Percentiles rank a stretch among this genome's conserved stretches.
phyloP scores from a whole-genome alignment of 2,329 filamentous ascomycete genomes.

The Colletotrichum caudatum region DNA sequence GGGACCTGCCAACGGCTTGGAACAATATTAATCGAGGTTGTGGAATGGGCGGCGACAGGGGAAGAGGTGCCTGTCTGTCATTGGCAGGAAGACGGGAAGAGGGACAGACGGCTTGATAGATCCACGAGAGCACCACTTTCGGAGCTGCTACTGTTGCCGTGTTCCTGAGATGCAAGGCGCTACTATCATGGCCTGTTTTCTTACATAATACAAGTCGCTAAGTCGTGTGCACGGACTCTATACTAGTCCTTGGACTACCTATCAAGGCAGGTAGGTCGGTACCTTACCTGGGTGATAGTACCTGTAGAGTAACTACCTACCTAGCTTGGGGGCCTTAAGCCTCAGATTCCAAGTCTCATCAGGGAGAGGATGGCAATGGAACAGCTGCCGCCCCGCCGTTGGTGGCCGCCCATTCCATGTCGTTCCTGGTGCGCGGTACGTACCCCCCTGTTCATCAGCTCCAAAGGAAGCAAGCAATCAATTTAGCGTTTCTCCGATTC shows the following conservation, averaged over 20 bases:
- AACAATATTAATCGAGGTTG: conserved; percentile 31
- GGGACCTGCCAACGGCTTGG: conserved; percentile 26
- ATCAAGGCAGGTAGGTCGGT: too few relatives aligned
- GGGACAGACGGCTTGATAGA: not conserved
- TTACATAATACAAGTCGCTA: not conserved
- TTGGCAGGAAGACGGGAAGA: conserved; percentile 4
- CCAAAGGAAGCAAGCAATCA: not conserved
- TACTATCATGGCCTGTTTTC: not conserved
- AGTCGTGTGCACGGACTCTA: not conserved
- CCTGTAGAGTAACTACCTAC: not conserved
- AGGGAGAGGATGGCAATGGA: not conserved
- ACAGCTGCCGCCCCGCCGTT: not conserved
- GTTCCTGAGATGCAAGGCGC: conserved; percentile 12
- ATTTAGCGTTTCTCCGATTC: conserved; percentile 10
- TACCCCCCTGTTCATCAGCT: not conserved
- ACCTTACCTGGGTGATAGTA: too few relatives aligned
- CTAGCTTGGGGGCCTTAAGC: not conserved
- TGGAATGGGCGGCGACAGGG: conserved; percentile 14
- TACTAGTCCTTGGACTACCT: too few relatives aligned
- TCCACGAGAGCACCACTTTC: conserved; percentile 8
- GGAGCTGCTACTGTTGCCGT: not conserved
- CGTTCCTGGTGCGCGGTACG: conserved; percentile 4
- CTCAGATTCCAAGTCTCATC: not conserved
- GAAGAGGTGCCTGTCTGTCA: conserved; percentile 21
- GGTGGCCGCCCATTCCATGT: not conserved